A percentile compares a stretch with the other conserved stretches of the same genome.
These are phyloP conservation scores for Debaryomyces coudertii DNA, from an alignment of 1,139 yeast genomes.

Conservation along the genomic window DNA sequence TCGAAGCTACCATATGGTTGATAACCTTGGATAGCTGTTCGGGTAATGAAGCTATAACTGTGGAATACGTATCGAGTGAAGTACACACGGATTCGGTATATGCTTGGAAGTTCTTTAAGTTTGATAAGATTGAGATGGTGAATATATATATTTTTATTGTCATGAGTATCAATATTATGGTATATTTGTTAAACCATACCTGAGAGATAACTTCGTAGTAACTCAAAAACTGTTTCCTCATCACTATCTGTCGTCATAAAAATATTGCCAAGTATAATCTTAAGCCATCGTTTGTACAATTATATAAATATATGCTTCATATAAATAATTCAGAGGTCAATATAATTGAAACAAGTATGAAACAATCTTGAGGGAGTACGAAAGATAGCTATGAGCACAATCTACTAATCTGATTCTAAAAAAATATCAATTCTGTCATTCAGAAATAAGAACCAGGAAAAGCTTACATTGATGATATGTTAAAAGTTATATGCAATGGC, in stretches of 20 bases:
- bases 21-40: slow-evolving; percentile 57
- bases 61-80: slow-evolving; percentile 47
- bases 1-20: slow-evolving; percentile 50
- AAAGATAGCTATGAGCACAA: background rate
- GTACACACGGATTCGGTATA: slow-evolving; percentile 46
- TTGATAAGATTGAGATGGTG: slow-evolving; percentile 40
- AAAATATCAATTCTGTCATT: too few species aligned
- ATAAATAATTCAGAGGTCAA: slow-evolving; percentile 1
- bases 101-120: slow-evolving; percentile 36
- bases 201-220: slow-evolving; percentile 56
- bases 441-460: too few species aligned
- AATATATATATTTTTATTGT: slow-evolving; percentile 55
- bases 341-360: slow-evolving; percentile 10
- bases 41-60: slow-evolving; percentile 53
- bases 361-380: slow-evolving; percentile 2
- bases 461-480: background rate
- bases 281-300: background rate
- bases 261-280: background rate
- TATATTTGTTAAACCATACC: slow-evolving; percentile 59
- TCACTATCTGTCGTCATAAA: slow-evolving; percentile 1
- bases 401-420: too few species aligned
- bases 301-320: background rate
- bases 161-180: slow-evolving; percentile 49
- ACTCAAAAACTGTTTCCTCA: slow-evolving; percentile 26
- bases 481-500: background rate